Percentiles rank a stretch among this genome's conserved stretches.
Evolutionary conservation across 805 yeast species (phyloP).

Genomic region (Wickerhamiella bombiphila): DNA sequence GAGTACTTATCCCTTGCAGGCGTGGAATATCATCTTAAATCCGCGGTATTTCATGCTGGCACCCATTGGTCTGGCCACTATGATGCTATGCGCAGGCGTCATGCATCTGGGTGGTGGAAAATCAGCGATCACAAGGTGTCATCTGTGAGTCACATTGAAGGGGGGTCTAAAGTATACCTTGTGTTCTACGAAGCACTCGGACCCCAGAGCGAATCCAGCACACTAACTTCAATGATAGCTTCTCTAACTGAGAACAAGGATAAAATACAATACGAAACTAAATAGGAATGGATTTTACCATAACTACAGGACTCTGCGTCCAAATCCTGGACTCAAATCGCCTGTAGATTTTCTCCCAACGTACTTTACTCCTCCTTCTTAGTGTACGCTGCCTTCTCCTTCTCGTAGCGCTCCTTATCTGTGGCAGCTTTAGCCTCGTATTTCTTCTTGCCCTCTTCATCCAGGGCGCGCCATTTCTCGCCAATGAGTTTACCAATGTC

Average conservation of each 20-base stretch:
- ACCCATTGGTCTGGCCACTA: slow-evolving; percentile 83
- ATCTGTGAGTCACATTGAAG: slow-evolving; percentile 39
- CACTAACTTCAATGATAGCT: too few relatives aligned
- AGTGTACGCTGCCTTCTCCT: slow-evolving; percentile 68
- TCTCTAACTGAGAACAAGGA: not conserved
- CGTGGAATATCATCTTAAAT: slow-evolving; percentile 41
- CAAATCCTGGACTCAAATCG: not conserved
- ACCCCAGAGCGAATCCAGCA: too few relatives aligned
- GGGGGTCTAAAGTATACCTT: slow-evolving; percentile 65
- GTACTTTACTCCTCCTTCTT: slow-evolving; percentile 20
- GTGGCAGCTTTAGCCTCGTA: slow-evolving; percentile 87
- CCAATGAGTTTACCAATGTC: slow-evolving; percentile 92
- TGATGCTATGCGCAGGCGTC: slow-evolving; percentile 55
- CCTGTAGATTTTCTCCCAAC: not conserved
- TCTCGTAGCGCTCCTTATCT: slow-evolving; percentile 96
- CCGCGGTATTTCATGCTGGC: slow-evolving; percentile 76
- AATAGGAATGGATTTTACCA: slow-evolving; percentile 2
- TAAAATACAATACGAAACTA: slow-evolving; percentile 3
- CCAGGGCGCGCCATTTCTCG: slow-evolving; percentile 89
- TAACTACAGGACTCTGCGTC: slow-evolving; percentile 1
- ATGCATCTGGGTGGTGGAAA: slow-evolving; percentile 42
- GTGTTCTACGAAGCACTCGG: too few relatives aligned
- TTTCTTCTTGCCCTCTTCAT: slow-evolving; percentile 70
- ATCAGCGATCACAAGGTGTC: slow-evolving; percentile 63
- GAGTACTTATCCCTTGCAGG: slow-evolving; percentile 35